Evolutionary conservation across 345 rosid species (phyloP).

Genomic region (Citrus reticulata): DNA sequence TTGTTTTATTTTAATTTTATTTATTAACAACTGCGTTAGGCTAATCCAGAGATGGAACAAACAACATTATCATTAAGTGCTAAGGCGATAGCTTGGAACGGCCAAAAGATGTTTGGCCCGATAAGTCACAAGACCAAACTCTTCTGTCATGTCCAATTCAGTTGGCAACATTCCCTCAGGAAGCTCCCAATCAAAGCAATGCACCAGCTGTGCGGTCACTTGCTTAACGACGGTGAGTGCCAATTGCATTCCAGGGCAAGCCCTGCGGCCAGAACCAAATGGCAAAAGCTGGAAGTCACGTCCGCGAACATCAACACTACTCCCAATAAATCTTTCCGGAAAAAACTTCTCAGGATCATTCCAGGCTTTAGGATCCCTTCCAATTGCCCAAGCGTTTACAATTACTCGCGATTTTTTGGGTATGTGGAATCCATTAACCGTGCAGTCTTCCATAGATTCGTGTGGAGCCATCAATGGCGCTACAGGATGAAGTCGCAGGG

Average conservation of each 20-base stretch:
- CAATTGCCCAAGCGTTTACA: conserved; percentile 39
- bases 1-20: too few species aligned
- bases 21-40: too few species aligned
- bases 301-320: conserved; percentile 28
- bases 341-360: conserved; percentile 29
- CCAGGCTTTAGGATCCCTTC: conserved; percentile 38
- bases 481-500: conserved; percentile 43
- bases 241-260: conserved; percentile 44
- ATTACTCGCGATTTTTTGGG: conserved; percentile 31
- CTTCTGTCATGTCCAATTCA: conserved; percentile 44
- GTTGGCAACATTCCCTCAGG: conserved; percentile 16
- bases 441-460: conserved; percentile 29
- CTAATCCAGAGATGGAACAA: too few species aligned
- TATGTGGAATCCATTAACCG: conserved; percentile 24
- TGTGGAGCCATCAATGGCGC: conserved; percentile 34
- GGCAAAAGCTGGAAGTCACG: conserved; percentile 43
- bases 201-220: conserved; percentile 39
- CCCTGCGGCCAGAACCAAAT: conserved; percentile 41
- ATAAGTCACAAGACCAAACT: conserved; percentile 26
- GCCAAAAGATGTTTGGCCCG: conserved; percentile 38
- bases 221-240: conserved; percentile 29
- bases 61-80: neutral
- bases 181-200: conserved; percentile 54
- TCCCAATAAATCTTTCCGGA: conserved; percentile 39
- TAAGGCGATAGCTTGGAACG: conserved; percentile 29